Conservation (phyloP, 2,329 filamentous ascomycete species). For the Calonectria multiphialidica region DNA sequence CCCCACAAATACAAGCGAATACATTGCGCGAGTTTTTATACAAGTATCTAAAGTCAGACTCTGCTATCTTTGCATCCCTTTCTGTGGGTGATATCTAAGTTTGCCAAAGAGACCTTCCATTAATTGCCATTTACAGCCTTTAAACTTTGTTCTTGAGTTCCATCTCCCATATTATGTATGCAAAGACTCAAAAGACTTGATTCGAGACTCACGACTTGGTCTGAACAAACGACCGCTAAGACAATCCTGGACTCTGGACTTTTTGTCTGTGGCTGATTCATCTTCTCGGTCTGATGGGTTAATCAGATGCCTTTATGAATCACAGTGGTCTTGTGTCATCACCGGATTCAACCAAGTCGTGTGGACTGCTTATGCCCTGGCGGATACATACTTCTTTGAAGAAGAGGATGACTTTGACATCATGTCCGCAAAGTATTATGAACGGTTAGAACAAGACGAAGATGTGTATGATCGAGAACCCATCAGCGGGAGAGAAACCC, state of each 20-base stretch:
- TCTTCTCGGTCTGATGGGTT: too few species aligned
- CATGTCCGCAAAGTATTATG: not conserved
- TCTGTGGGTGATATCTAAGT: not conserved
- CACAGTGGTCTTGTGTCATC: not conserved
- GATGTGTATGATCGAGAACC: not conserved
- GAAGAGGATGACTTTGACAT: not conserved
- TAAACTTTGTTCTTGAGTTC: not conserved
- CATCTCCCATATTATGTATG: not conserved
- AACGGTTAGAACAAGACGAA: not conserved
- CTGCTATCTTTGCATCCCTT: not conserved
- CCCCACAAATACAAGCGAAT: not conserved
- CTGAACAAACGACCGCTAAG: not conserved
- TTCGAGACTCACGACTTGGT: not conserved
- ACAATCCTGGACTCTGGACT: not conserved
- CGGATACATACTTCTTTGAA: not conserved
- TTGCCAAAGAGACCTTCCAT: not conserved
- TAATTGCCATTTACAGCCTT: not conserved
- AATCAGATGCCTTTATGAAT: not conserved
- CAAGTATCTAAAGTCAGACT: not conserved
- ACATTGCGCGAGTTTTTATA: not conserved
- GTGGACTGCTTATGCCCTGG: not conserved
- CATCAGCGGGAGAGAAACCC: not conserved
- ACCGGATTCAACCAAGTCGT: not conserved
- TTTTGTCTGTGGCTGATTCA: not conserved
- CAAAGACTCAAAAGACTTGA: not conserved